Percentiles rank a stretch among this genome's conserved stretches.
Evolutionary conservation across 2,329 filamentous ascomycete genomes (phyloP).

Genomic region (Xylariaceae sp.): DNA sequence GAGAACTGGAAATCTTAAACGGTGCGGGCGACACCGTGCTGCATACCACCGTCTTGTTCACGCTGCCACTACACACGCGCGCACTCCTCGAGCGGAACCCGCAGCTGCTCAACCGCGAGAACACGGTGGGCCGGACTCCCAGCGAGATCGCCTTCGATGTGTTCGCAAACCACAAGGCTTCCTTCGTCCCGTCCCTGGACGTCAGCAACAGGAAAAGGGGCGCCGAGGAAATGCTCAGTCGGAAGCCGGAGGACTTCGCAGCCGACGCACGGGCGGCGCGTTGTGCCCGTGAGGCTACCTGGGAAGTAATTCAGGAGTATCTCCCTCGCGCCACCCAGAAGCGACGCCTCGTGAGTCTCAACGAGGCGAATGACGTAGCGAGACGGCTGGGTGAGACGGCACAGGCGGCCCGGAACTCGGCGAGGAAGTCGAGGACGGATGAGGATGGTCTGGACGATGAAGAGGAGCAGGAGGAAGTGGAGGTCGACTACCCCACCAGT

Average conservation of each 20-base stretch:
- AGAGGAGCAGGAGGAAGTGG: slow-evolving; percentile 13
- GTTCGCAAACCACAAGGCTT: slow-evolving; percentile 38
- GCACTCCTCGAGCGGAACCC: slow-evolving; percentile 51
- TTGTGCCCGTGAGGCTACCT: slow-evolving; percentile 21
- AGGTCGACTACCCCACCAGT: slow-evolving; percentile 15
- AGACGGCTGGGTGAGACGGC: slow-evolving; percentile 49
- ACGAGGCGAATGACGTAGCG: slow-evolving; percentile 55
- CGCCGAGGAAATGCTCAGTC: slow-evolving; percentile 5
- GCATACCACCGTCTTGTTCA: slow-evolving; percentile 47
- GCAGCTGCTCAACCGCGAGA: slow-evolving; percentile 62
- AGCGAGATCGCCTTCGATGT: slow-evolving; percentile 59
- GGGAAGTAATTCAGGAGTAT: slow-evolving; percentile 24
- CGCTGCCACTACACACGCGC: slow-evolving; percentile 33
- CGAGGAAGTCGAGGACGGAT: slow-evolving; percentile 6
- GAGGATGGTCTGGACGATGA: slow-evolving; percentile 9
- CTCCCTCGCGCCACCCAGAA: slow-evolving; percentile 23
- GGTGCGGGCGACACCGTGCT: slow-evolving; percentile 60
- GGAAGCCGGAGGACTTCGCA: slow-evolving; percentile 10
- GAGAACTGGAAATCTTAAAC: slow-evolving; percentile 54
- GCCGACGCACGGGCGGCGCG: background rate
- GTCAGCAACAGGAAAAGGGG: background rate
- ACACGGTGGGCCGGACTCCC: slow-evolving; percentile 69
- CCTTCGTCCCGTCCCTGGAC: slow-evolving; percentile 15
- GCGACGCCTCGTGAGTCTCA: slow-evolving; percentile 48
- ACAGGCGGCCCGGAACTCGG: slow-evolving; percentile 25